phyloP scores from a whole-genome alignment of 73 alveolate species.

The Symbiodinium pilosum region DNA sequence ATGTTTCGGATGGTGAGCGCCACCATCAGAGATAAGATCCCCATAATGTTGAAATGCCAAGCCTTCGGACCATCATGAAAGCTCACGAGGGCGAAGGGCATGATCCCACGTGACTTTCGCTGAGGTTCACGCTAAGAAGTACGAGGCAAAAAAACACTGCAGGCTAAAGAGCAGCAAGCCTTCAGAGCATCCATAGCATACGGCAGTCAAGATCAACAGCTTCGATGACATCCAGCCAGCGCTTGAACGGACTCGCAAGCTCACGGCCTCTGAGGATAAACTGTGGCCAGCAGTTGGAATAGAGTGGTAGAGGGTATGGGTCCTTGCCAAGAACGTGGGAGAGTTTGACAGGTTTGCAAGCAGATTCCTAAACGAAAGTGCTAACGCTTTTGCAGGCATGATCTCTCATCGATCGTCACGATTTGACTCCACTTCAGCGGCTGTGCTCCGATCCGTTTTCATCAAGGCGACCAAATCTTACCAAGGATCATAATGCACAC shows the following conservation, averaged over 20 bases:
- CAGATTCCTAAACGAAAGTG: too few species aligned
- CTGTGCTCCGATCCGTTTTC: too few species aligned
- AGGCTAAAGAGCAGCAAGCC: slow-evolving; percentile 17
- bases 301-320: slow-evolving; percentile 49
- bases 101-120: too few species aligned
- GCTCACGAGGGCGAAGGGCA: too few species aligned
- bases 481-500: too few species aligned
- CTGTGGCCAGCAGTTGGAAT: slow-evolving; percentile 71
- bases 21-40: background rate
- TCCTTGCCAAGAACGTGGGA: background rate
- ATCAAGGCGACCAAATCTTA: too few species aligned
- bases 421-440: too few species aligned
- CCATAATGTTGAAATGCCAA: background rate
- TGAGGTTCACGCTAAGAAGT: background rate
- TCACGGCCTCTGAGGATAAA: slow-evolving; percentile 69
- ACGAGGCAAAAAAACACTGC: slow-evolving; percentile 14
- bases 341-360: background rate
- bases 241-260: background rate
- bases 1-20: slow-evolving; percentile 27
- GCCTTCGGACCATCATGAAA: background rate
- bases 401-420: too few species aligned
- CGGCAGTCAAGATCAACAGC: too few species aligned
- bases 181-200: background rate
- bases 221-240: background rate
- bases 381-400: too few species aligned